These are phyloP conservation scores for Clitoria ternatea DNA, from an alignment of 306 rosid species.

Conservation along the genomic window DNA sequence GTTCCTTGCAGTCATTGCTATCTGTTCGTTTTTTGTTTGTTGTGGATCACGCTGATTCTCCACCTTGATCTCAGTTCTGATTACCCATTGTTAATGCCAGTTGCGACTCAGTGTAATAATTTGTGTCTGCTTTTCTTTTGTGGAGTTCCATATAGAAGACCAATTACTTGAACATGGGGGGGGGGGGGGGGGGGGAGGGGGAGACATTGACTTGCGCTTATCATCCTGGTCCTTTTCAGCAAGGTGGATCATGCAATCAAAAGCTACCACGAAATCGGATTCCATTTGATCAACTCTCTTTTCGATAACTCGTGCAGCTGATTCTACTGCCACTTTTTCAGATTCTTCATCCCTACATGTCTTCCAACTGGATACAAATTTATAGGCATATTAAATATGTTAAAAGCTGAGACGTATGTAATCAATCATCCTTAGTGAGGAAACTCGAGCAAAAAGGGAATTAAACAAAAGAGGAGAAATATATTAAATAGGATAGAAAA, in stretches of 20 bases:
- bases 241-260: constrained; percentile 88
- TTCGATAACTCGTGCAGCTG: constrained; percentile 95
- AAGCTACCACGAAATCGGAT: constrained; percentile 81
- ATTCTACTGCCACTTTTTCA: constrained; percentile 88
- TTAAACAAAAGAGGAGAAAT: background rate
- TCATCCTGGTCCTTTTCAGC: constrained; percentile 83
- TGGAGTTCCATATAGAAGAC: constrained; percentile 91
- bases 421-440: background rate
- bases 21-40: too few relatives aligned
- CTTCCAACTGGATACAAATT: constrained; percentile 62
- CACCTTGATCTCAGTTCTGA: too few relatives aligned
- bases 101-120: constrained; percentile 84
- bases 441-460: background rate
- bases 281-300: constrained; percentile 98
- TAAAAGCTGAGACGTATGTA: background rate
- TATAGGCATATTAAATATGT: background rate
- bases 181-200: too few relatives aligned
- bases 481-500: too few relatives aligned
- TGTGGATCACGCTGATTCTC: too few relatives aligned
- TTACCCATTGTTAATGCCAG: too few relatives aligned
- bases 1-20: too few relatives aligned
- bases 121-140: constrained; percentile 83
- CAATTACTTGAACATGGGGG: constrained; percentile 91
- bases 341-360: constrained; percentile 84
- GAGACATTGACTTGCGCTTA: constrained; percentile 84